Evolutionary conservation across 2,329 filamentous ascomycete species (phyloP).

Genomic region (Colletotrichum agaves): DNA sequence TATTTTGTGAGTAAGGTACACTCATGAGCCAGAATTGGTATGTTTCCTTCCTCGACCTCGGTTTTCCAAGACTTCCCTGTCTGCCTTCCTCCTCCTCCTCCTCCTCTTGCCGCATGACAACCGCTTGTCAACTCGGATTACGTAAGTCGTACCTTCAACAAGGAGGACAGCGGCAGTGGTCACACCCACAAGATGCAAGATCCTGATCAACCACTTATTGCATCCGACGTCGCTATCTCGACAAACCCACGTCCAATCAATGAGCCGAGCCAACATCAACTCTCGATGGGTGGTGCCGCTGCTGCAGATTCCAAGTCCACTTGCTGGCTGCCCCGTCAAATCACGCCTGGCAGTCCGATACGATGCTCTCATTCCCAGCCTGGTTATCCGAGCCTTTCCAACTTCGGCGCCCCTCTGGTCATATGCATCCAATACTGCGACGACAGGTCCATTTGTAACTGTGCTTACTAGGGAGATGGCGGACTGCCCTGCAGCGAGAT

Average conservation of each 20-base stretch:
- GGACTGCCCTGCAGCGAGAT: conserved; percentile 22
- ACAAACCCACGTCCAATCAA: conserved; percentile 8
- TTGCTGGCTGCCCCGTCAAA: background rate
- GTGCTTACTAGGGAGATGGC: conserved; percentile 27
- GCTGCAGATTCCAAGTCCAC: conserved; percentile 12
- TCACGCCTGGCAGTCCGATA: conserved; percentile 23
- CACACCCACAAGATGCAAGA: conserved; percentile 7
- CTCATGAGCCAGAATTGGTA: background rate
- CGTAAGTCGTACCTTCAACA: background rate
- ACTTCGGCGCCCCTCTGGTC: conserved; percentile 23
- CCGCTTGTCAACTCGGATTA: background rate
- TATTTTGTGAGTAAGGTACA: no score
- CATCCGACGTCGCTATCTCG: conserved; percentile 6
- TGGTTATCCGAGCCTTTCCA: conserved; percentile 10
- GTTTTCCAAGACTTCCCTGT: background rate
- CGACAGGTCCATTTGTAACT: conserved; percentile 12
- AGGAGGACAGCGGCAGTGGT: background rate
- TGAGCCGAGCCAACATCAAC: background rate
- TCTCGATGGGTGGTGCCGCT: conserved; percentile 7
- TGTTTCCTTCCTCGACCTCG: conserved; percentile 1
- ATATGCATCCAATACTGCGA: conserved; percentile 30
- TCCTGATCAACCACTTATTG: conserved; percentile 13
- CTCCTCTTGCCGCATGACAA: no score
- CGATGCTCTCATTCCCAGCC: conserved; percentile 21
- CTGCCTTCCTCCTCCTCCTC: background rate